Evolutionary conservation across 345 rosid species (phyloP), one percentile per base, ranked within the genome.

Genomic region (Eucalyptus grandis): DNA sequence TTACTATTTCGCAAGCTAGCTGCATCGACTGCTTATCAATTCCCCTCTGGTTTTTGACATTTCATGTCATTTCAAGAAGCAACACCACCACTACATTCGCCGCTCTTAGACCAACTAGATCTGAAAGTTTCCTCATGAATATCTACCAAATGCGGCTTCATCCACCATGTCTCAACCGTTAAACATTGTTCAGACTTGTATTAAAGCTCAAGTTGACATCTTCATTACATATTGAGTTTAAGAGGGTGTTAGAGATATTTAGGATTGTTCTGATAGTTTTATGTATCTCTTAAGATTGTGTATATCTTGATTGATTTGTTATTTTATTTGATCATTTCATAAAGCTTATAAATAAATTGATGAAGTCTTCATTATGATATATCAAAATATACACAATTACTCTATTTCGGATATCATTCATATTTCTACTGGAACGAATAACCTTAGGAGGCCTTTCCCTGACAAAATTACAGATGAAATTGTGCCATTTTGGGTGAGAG

Each of bases 111-210:
- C 67, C 13, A 60, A 7, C 31, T 27, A 60, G 30, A 60, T 27
- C 6, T 56, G 5, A 2, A 56, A 56, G 62, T 56, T 56, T 56
- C 24, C 56, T 53, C 24, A 53, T 56, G 62, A 56, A 56, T 24
- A 56, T 6, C 12, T 56, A 24, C 3, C 1, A 5, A 24, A 56
- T 24, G 56, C 13, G 1, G 30, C 62, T 24, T 56, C 62, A 24
- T 56, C 6, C 3, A 10, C 3, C 6, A 9, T 2, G 1, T 9
- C 62, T 56, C 62, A 56, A 56, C 6, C 0, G 12, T 56, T 22
- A 9, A 24, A 56, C 30, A 24, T 26, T 24, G 3, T 56, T 56
- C 3, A 56, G 1, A 24, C 30, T 56, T 22, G 62, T 56, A 56
- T 9, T 56, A 21, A 56, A 56, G 27, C 27, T 56, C 60, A 56